Evolutionary conservation across 352 stramenopile species (phyloP).

Genomic region (Pythium phragmitis): DNA sequence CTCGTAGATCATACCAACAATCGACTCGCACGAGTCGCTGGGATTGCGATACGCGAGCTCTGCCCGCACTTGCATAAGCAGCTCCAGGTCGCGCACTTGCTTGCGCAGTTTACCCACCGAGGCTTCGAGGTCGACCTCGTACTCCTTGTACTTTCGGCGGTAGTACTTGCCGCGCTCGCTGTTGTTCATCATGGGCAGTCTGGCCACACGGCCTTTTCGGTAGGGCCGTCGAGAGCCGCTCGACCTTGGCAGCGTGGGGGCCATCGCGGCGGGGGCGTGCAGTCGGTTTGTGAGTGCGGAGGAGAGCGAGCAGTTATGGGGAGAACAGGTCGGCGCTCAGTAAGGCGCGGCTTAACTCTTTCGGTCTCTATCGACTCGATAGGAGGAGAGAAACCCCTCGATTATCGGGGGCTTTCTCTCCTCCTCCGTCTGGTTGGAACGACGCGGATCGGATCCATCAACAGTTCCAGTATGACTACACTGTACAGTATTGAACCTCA

Average conservation of each 20-base stretch:
- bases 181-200: conserved; percentile 66
- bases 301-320: background rate
- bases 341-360: too few species aligned
- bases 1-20: conserved; percentile 20
- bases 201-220: conserved; percentile 25
- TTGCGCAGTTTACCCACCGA: conserved; percentile 34
- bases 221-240: background rate
- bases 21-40: conserved; percentile 2
- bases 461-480: too few species aligned
- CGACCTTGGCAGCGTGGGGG: background rate
- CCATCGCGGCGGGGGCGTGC: background rate
- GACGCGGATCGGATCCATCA: too few species aligned
- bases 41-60: conserved; percentile 26
- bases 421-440: too few species aligned
- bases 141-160: conserved; percentile 55
- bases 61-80: conserved; percentile 37
- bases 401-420: too few species aligned
- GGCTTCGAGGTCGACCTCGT: conserved; percentile 42
- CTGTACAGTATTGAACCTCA: too few species aligned
- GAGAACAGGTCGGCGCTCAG: background rate
- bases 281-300: background rate
- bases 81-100: conserved; percentile 40
- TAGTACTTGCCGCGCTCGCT: conserved; percentile 71
- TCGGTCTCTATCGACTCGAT: too few species aligned
- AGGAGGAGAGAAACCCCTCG: too few species aligned